phyloP scores from a whole-genome alignment of 2,329 filamentous ascomycete genomes.

The Fusarium napiforme region DNA sequence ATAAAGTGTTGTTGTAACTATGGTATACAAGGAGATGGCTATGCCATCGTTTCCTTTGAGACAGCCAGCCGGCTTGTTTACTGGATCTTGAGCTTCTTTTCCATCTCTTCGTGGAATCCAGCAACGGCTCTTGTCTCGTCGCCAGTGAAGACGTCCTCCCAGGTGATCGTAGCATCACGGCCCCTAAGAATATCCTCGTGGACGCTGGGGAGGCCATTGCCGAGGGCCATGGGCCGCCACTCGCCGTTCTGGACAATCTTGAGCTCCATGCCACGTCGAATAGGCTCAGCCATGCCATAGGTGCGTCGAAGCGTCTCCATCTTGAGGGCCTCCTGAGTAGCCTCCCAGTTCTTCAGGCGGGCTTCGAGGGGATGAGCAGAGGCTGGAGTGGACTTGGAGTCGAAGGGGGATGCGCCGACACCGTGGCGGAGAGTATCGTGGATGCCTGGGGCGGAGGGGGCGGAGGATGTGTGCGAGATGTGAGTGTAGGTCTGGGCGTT shows the following conservation, averaged over 20 bases:
- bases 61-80: constrained; percentile 21
- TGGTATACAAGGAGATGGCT: constrained; percentile 28
- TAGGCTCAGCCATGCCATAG: constrained; percentile 92
- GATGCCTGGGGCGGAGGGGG: constrained; percentile 90
- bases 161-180: constrained; percentile 79
- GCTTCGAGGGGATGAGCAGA: constrained; percentile 87
- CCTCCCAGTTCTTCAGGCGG: constrained; percentile 88
- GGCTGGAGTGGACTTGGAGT: constrained; percentile 62
- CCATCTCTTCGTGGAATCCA: constrained; percentile 92
- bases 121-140: constrained; percentile 77
- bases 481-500: constrained; percentile 76
- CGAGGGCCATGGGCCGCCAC: constrained; percentile 80
- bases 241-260: constrained; percentile 84
- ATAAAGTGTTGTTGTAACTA: constrained; percentile 31
- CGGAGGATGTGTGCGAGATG: constrained; percentile 70
- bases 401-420: constrained; percentile 71
- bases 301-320: constrained; percentile 88
- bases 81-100: constrained; percentile 84
- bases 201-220: constrained; percentile 69
- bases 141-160: constrained; percentile 94
- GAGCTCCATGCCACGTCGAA: constrained; percentile 93
- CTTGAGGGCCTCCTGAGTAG: constrained; percentile 86
- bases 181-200: constrained; percentile 92
- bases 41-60: not conserved
- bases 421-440: constrained; percentile 93